Base-by-base conservation (phyloP, 768 basidiomycete species). In the Clavaria fumosa region DNA sequence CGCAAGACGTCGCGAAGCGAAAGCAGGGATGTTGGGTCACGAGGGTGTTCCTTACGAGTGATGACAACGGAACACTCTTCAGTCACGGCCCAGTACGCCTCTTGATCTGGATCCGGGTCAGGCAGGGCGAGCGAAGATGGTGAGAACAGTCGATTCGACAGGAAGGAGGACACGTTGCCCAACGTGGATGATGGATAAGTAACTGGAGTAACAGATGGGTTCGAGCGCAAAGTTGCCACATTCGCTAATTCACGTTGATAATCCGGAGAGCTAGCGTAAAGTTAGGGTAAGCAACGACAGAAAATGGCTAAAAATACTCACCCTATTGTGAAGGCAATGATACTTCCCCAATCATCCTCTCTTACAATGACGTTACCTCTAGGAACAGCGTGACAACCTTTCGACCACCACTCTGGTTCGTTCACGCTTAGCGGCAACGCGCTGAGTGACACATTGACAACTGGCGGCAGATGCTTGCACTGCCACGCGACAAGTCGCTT, bases 241-340 rank as follows among this genome's bases (percentile, higher is more conserved):
- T 56, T 59, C 5, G 57, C 52, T 7, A 72, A 47, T 48, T 71
- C 70, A 1, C 56, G 51, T 9, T 64, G 62, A 47, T 79, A 84
- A 40, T 81, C 78, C 2, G 55, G 31, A 0, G 78, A 71, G 44
- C 78, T 82, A 45, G 17, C 46, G 26, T 31, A 30, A 35, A 23
- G 19, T 15, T 39, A 20, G 23, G 24, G 24, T 30, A 15, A 19
- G 18, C 23, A 15, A 12, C 1, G 15, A 31, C 9, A 15, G 20
- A 31, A 38, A 26, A 36, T 5, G n/a, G 14, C 43, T 26, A 41
- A 27, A 35, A 26, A 7, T 23, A 50, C 59, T 14, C 43, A 78
- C 77, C 76, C 77, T 35, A 82, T 55, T 5, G 78, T 79, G 53
- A 77, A 81, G 4, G 80, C 74, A 45, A 82, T 82, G 34, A 84